Conservation (phyloP, 768 basidiomycete species). For the Pleurotus tuoliensis region DNA sequence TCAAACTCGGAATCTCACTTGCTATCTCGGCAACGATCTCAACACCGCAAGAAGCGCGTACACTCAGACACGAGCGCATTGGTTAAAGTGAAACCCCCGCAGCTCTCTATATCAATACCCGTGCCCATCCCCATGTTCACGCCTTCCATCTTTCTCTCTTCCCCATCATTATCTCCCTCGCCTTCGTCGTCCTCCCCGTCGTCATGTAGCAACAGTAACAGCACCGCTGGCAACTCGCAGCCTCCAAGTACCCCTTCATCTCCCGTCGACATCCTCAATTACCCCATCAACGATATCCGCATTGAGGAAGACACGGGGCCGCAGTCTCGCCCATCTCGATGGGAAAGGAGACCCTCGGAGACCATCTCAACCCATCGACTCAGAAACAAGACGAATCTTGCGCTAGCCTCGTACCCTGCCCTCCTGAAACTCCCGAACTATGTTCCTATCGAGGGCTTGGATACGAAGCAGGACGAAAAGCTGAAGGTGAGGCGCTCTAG, state of each 20-base stretch:
- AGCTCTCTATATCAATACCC: not conserved
- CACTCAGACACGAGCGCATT: not conserved
- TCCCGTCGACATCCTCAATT: not conserved
- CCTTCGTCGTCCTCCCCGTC: not conserved
- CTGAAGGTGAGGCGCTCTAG: not conserved
- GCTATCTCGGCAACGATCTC: not conserved
- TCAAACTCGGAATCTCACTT: not conserved
- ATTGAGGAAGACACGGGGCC: not conserved
- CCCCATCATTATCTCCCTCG: not conserved
- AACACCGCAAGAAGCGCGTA: not conserved
- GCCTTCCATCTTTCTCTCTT: not conserved
- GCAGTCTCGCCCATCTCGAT: not conserved
- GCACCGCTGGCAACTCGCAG: too few relatives aligned
- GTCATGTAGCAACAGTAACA: too few relatives aligned
- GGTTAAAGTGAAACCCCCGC: not conserved
- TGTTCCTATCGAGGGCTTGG: constrained; percentile 3
- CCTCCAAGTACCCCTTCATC: not conserved
- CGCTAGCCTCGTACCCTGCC: not conserved
- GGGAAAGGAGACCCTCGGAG: not conserved
- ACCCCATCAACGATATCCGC: too few relatives aligned
- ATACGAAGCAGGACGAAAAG: constrained; percentile 6
- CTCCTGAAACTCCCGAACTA: not conserved
- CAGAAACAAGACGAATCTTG: not conserved
- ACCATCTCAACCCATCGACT: not conserved
- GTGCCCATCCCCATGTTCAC: not conserved